Evolutionary conservation across 1,284 basidiomycete species (phyloP), one percentile per base, ranked within the genome.

Genomic region (Macrocybe sp.): DNA sequence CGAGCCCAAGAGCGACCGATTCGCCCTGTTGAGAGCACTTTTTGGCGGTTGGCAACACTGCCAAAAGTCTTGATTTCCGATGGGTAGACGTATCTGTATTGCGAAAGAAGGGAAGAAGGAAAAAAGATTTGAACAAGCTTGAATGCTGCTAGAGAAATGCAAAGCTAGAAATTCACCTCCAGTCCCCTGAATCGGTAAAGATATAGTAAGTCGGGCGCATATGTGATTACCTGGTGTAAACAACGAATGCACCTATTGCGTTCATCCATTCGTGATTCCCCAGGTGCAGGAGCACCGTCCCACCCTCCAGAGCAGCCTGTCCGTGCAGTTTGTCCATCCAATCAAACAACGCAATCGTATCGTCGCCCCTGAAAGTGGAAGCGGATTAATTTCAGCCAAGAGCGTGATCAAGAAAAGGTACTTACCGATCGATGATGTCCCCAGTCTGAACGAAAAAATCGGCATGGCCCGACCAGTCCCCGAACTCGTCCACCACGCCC

Each of bases 241-340:
- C 16, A 32, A 11, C 11, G n/a, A 7, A 14, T 30, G 28, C 22
- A 42, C 41, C 41, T 8, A 42, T 42, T 12, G 41, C 41, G 57
- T 95, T 95, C 92, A 95, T 94, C 76, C 80, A 83, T 60, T 92
- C 89, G 54, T 92, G 90, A 59, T 94, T 97, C n/a, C 94, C 94
- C 28, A 96, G 67, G 49, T 92, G 75, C 11, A 78, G 83, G 29
- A 95, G 63, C 8, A 97, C 76, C 7, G 73, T 74, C 0, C 90
- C 93, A 1, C 92, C 92, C 5, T 66, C 72, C 0, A 65, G 65
- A 1, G 67, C 62, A 1, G 93, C 92, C 64, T 96, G 83, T 7
- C 70, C 74, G n/a, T 93, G 79, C 9, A 97, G 74, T 39, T 70
- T 69, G 51, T 92, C 90, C 83, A 97, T 89, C 75, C 86, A 83